Base-by-base conservation (phyloP, 495 filamentous ascomycete species). In the Aspergillus mulundensis region DNA sequence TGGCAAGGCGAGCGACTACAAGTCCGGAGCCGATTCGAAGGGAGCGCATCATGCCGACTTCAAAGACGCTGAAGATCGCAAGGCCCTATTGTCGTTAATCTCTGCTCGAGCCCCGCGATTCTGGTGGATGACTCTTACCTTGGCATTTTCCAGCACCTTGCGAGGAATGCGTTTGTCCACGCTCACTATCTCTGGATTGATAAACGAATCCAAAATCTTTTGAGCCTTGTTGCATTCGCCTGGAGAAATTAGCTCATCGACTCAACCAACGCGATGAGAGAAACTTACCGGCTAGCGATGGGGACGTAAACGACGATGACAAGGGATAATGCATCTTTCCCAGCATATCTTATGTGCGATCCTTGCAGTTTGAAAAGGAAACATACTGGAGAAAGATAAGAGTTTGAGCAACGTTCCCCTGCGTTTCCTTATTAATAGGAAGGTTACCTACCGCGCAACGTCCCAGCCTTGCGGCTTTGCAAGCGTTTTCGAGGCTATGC, bases 121-220 rank as follows among this genome's bases (percentile, higher is more conserved):
- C 25, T 38, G 7, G 24, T 30, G n/a, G 38, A 47, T 14, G 7
- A 2, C 2, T 61, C 75, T 50, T 71, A 91, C 89, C 83, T 96
- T 95, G 55, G 92, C 92, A 61, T 88, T 86, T 32, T 84, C 83
- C 48, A 97, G 84, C 47, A 96, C 79, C n/a, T 83, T 78, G 2
- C 88, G 89, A 23, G 93, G 93, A 65, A 97, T 95, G 56, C 92
- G 81, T 69, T 93, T 93, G 67, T 94, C 91, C 21, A 89, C 90
- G 3, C 89, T 93, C 18, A 90, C 76, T 74, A 93, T 87, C 50
- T 84, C 77, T 11, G 92, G 90, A 62, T 94, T 89, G 58, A 95
- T 80, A 64, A 96, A 96, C 1, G 91, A 95, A 42, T 87, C 80
- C 19, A 97, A 81, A 61, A 96, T 95, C 71, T 89, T 90, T 56